These are phyloP conservation scores for Colletotrichum chrysophilum DNA, from an alignment of 2,329 filamentous ascomycete species.

Conservation along the genomic window DNA sequence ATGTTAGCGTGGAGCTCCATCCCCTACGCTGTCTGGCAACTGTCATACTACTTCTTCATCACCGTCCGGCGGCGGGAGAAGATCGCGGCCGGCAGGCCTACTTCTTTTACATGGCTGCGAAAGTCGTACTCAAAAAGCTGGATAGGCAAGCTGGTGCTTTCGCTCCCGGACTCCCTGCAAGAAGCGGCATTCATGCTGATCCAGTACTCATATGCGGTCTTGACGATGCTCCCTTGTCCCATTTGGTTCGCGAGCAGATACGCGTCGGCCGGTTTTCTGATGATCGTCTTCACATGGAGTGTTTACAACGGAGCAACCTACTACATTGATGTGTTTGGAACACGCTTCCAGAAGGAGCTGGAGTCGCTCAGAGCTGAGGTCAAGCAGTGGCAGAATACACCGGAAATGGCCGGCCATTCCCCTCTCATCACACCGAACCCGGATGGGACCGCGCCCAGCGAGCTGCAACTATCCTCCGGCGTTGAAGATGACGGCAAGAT, in stretches of 20 bases:
- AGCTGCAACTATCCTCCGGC: conserved; percentile 2
- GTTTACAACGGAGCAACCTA: conserved; percentile 97
- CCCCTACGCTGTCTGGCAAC: conserved; percentile 92
- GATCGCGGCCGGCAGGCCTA: conserved; percentile 93
- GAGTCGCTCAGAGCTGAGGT: conserved; percentile 90
- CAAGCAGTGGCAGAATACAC: conserved; percentile 78
- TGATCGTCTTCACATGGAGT: conserved; percentile 88
- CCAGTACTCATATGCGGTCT: conserved; percentile 87
- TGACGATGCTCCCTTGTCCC: conserved; percentile 94
- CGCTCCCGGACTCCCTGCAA: conserved; percentile 76
- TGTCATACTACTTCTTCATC: conserved; percentile 93
- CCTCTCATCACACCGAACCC: conserved; percentile 43
- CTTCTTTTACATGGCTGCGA: conserved; percentile 96
- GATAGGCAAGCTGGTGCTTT: conserved; percentile 85
- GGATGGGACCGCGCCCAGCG: conserved; percentile 8
- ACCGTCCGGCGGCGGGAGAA: conserved; percentile 93
- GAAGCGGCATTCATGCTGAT: conserved; percentile 95
- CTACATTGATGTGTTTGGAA: conserved; percentile 98
- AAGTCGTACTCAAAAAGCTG: conserved; percentile 88
- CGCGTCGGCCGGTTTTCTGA: conserved; percentile 78
- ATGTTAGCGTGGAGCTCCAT: conserved; percentile 97
- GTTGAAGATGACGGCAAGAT: conserved; percentile 23
- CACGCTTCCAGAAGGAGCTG: conserved; percentile 94
- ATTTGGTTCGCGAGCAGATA: conserved; percentile 92
- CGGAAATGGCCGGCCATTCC: conserved; percentile 48